Conservation (phyloP, 306 rosid species). For the Lathyrus sativus region DNA sequence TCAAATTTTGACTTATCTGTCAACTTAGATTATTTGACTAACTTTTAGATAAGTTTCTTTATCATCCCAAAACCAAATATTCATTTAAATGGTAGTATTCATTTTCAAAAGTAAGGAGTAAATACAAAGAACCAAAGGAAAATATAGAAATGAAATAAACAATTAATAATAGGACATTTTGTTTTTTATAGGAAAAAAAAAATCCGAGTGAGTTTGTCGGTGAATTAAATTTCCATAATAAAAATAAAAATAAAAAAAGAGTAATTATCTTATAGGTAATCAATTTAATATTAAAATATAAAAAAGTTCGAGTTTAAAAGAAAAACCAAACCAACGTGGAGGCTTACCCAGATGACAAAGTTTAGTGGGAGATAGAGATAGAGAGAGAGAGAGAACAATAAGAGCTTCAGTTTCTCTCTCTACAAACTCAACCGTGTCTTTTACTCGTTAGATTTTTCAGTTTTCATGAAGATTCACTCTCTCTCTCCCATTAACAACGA, state of each 20-base stretch:
- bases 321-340: slow-evolving; percentile 62
- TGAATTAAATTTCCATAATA: slow-evolving; percentile 38
- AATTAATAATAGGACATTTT: neutral
- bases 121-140: neutral
- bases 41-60: no score
- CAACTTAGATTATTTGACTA: no score
- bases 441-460: slow-evolving; percentile 37
- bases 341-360: slow-evolving; percentile 60
- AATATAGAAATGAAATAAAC: neutral
- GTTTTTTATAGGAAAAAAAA: neutral
- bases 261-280: slow-evolving; percentile 10
- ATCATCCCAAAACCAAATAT: no score
- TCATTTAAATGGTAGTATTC: no score
- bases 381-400: neutral
- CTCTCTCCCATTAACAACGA: slow-evolving; percentile 31
- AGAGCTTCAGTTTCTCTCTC: slow-evolving; percentile 33
- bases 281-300: slow-evolving; percentile 30
- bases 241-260: neutral
- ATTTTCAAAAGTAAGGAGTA: no score
- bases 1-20: no score
- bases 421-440: slow-evolving; percentile 21
- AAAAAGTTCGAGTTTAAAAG: slow-evolving; percentile 1
- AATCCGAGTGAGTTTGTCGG: slow-evolving; percentile 47
- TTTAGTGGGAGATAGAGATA: slow-evolving; percentile 44
- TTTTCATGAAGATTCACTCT: slow-evolving; percentile 42